Conservation (phyloP, 495 filamentous ascomycete genomes). For the Neurospora terricola region DNA sequence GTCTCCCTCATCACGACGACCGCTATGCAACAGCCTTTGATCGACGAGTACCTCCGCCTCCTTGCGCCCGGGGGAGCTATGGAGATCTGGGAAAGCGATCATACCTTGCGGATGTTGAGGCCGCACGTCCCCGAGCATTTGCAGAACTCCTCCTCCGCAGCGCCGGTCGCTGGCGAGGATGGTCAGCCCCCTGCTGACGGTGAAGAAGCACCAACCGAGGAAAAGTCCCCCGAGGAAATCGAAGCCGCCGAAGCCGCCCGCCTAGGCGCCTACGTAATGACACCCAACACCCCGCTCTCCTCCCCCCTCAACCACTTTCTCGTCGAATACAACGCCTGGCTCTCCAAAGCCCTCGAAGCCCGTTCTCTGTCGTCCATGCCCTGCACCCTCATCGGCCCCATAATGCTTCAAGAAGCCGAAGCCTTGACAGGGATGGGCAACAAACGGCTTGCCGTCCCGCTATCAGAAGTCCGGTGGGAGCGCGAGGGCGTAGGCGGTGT, state of each 20-base stretch:
- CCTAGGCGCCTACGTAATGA: conserved; percentile 72
- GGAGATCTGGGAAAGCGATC: conserved; percentile 83
- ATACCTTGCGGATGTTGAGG: conserved; percentile 63
- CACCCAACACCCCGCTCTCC: conserved; percentile 71
- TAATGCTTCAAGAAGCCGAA: conserved; percentile 73
- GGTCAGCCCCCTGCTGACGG: too few species aligned
- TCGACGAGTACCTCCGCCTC: conserved; percentile 70
- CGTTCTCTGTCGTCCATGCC: conserved; percentile 64
- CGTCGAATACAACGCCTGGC: conserved; percentile 77
- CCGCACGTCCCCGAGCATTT: conserved; percentile 54
- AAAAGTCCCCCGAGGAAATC: too few species aligned
- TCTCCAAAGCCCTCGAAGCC: conserved; percentile 62
- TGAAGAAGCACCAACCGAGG: too few species aligned
- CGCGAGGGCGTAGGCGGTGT: conserved; percentile 54
- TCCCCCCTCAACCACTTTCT: conserved; percentile 70
- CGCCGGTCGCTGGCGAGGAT: conserved; percentile 7
- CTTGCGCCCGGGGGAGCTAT: conserved; percentile 69
- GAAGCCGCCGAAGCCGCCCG: conserved; percentile 22
- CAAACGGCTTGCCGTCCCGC: conserved; percentile 71
- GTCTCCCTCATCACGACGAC: conserved; percentile 58
- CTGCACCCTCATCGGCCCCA: conserved; percentile 67
- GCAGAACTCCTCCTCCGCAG: conserved; percentile 8
- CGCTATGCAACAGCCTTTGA: conserved; percentile 50
- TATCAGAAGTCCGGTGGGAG: conserved; percentile 86
- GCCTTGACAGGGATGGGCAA: conserved; percentile 57